Conservation (phyloP, 352 stramenopile species). For the Phytophthora boehmeriae region DNA sequence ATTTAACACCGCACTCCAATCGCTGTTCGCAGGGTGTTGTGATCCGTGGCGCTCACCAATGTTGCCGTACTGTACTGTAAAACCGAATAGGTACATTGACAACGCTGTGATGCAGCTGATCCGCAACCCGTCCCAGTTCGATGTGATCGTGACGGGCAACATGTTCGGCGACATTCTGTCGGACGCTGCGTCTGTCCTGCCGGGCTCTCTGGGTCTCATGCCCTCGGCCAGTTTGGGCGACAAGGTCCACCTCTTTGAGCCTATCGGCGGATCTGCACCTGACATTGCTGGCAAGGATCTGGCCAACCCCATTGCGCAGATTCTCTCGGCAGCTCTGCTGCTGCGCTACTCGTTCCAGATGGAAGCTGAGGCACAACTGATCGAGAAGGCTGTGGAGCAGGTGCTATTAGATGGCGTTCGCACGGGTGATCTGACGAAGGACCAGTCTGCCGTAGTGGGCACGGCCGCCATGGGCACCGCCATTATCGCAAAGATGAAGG, state of each 20-base stretch:
- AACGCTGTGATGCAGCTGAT: slow-evolving; percentile 99
- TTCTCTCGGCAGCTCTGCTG: slow-evolving; percentile 97
- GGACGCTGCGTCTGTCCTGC: slow-evolving; percentile 97
- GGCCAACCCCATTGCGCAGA: slow-evolving; percentile 97
- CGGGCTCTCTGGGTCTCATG: slow-evolving; percentile 98
- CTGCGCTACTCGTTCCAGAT: slow-evolving; percentile 94
- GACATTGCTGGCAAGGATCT: slow-evolving; percentile 97
- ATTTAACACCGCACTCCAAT: background rate
- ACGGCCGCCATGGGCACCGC: slow-evolving; percentile 80
- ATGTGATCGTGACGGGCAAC: slow-evolving; percentile 99
- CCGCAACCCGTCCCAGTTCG: slow-evolving; percentile 98
- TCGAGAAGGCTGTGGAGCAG: slow-evolving; percentile 82
- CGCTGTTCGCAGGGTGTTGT: background rate
- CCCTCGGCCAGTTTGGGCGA: slow-evolving; percentile 96
- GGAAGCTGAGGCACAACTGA: slow-evolving; percentile 77
- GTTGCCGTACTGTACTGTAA: too few relatives aligned
- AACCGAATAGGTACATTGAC: slow-evolving; percentile 95
- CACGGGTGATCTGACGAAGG: slow-evolving; percentile 85
- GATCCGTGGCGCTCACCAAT: background rate
- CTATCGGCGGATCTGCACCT: slow-evolving; percentile 97
- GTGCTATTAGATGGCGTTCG: slow-evolving; percentile 85
- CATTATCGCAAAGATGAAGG: slow-evolving; percentile 81
- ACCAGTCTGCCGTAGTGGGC: slow-evolving; percentile 58
- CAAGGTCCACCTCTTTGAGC: slow-evolving; percentile 96
- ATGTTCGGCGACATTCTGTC: slow-evolving; percentile 99